phyloP scores from a whole-genome alignment of 306 rosid genomes.

The Medicago lupulina region DNA sequence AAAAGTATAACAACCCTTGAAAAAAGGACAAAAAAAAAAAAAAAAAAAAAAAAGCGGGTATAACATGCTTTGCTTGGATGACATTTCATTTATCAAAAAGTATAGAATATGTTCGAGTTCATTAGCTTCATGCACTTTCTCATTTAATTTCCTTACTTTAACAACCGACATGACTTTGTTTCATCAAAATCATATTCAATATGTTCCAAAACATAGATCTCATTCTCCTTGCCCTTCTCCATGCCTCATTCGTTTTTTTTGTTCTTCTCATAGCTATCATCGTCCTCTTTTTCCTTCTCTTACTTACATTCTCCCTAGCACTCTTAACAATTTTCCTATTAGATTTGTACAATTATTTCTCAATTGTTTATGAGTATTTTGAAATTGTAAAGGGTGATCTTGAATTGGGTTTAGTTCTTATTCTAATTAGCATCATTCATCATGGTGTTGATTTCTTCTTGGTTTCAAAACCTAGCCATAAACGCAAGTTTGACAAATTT shows the following conservation, averaged over 20 bases:
- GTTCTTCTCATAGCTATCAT: slow-evolving; percentile 37
- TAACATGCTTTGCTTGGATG: slow-evolving; percentile 36
- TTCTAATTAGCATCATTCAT: slow-evolving; percentile 34
- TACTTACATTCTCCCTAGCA: slow-evolving; percentile 32
- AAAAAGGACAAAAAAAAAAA: too few relatives aligned
- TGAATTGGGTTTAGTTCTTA: slow-evolving; percentile 39
- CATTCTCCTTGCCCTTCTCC: slow-evolving; percentile 48
- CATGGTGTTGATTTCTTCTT: slow-evolving; percentile 40
- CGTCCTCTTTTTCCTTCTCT: slow-evolving; percentile 36
- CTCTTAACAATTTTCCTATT: slow-evolving; percentile 34
- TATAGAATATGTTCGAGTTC: slow-evolving; percentile 38
- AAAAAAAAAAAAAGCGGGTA: too few relatives aligned
- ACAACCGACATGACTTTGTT: slow-evolving; percentile 38
- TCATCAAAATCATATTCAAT: slow-evolving; percentile 33
- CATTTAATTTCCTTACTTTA: slow-evolving; percentile 39
- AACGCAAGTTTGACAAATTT: slow-evolving; percentile 32
- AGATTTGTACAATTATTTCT: slow-evolving; percentile 39
- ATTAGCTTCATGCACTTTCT: slow-evolving; percentile 34
- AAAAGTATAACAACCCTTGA: too few relatives aligned
- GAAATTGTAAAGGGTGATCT: slow-evolving; percentile 47
- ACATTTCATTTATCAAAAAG: slow-evolving; percentile 35
- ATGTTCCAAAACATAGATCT: slow-evolving; percentile 54
- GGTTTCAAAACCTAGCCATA: slow-evolving; percentile 40
- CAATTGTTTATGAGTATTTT: slow-evolving; percentile 12
- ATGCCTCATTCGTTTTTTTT: slow-evolving; percentile 48